Conservation (phyloP, 345 rosid species). For the Litchi chinensis region DNA sequence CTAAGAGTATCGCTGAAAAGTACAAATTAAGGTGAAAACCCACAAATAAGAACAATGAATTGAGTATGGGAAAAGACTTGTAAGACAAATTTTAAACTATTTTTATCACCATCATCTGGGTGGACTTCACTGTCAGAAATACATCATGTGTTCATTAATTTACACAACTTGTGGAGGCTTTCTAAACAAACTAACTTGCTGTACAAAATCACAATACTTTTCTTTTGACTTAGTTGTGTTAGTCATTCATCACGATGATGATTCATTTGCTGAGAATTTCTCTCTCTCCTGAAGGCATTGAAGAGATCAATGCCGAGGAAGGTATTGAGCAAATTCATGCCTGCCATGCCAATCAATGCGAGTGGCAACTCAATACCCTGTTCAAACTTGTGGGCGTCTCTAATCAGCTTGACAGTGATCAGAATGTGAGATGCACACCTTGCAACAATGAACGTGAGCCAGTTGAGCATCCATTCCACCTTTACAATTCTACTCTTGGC, state of each 20-base stretch:
- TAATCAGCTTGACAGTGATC: constrained; percentile 71
- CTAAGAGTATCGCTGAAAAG: too few relatives aligned
- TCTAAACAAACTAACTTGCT: background rate
- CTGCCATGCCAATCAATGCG: constrained; percentile 81
- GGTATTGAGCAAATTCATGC: constrained; percentile 75
- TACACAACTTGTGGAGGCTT: background rate
- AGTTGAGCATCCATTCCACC: constrained; percentile 78
- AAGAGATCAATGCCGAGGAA: constrained; percentile 82
- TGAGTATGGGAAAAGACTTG: too few relatives aligned
- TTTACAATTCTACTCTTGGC: constrained; percentile 58
- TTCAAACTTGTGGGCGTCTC: constrained; percentile 67
- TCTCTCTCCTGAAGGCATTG: constrained; percentile 72
- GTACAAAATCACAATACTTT: constrained; percentile 14
- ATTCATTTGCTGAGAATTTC: constrained; percentile 27
- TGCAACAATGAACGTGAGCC: constrained; percentile 63
- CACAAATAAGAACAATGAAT: too few relatives aligned
- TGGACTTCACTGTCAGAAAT: background rate
- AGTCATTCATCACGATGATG: constrained; percentile 25
- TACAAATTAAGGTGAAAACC: too few relatives aligned
- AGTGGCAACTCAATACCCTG: constrained; percentile 82
- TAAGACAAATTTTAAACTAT: background rate
- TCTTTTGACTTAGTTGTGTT: background rate
- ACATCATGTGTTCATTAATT: background rate
- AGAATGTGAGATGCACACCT: constrained; percentile 61
- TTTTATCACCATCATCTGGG: background rate